phyloP scores from a whole-genome alignment of 2,329 filamentous ascomycete species.

The Colletotrichum eleusines region DNA sequence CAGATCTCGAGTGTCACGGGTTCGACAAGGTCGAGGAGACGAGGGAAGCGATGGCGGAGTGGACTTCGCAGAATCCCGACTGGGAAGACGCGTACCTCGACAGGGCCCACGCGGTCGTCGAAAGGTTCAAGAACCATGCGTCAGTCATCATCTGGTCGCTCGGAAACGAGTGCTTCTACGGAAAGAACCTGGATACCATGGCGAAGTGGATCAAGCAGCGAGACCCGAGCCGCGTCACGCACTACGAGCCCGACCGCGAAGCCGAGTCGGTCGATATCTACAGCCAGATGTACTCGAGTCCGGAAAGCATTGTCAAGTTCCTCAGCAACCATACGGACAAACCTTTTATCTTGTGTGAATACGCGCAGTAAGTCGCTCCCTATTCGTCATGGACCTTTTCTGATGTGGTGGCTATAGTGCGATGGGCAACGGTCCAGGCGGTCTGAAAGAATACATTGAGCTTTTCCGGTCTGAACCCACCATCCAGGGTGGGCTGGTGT shows the following conservation, averaged over 20 bases:
- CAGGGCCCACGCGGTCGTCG: constrained; percentile 72
- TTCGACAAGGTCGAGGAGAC: constrained; percentile 55
- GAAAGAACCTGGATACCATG: constrained; percentile 75
- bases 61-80: constrained; percentile 69
- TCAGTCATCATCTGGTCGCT: constrained; percentile 79
- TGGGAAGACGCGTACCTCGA: constrained; percentile 77
- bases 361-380: constrained; percentile 51
- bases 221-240: constrained; percentile 69
- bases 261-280: constrained; percentile 72
- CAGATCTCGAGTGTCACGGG: constrained; percentile 68
- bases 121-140: constrained; percentile 70
- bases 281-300: constrained; percentile 72
- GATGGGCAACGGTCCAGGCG: constrained; percentile 80
- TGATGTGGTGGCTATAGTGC: constrained; percentile 51
- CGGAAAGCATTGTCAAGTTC: constrained; percentile 57
- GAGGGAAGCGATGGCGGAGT: constrained; percentile 51
- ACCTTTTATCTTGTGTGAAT: constrained; percentile 70
- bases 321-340: constrained; percentile 58
- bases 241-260: constrained; percentile 73
- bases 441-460: constrained; percentile 75
- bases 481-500: constrained; percentile 72
- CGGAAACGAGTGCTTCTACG: constrained; percentile 79
- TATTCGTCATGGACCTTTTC: rapidly evolving
- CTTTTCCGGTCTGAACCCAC: constrained; percentile 66
- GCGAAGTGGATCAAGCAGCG: constrained; percentile 69